Base-by-base conservation (phyloP, 106 monocot genomes). In the Apostasia ramifera region DNA sequence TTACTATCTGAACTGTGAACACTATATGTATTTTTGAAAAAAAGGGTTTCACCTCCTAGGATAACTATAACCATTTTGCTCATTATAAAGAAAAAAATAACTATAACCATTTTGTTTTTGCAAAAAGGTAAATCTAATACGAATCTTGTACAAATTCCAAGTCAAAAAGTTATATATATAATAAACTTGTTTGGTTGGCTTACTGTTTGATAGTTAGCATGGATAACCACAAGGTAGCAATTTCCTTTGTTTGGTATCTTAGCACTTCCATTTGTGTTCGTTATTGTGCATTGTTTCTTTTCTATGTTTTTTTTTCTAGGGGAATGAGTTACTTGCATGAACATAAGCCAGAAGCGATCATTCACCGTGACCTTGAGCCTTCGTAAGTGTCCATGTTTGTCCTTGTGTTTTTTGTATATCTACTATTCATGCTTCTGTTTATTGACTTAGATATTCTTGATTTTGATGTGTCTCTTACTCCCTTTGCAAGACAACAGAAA, bases 271-370 rank as follows among this genome's bases (percentile, higher is more conserved):
- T 43, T 56, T 55, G 42, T 67, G 40, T 38, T 49, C 40, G n/a
- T 39, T 66, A 13, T 54, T 8, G 8, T 45, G 44, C 43, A 14
- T 62, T 43, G 13, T 10, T 62, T 13, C 44, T 58, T n/a, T 47
- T 9, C 9, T 10, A 58, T 42, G 60, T 42, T 55, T 70, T 48
- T 26, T 26, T 26, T 79, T 8, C 12, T 76, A 95, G 97, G 75
- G 97, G 97, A 61, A 78, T 98, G 84, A 98, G 83, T 83, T 98
- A 92, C 68, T 85, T 98, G 74, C 97, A 98, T 72, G 92, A 92
- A 70, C 97, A 81, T 76, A 98, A 90, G 79, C 92, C 97, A 62
- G 86, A 91, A 74, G 87, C 92, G 60, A 92, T 98, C 55, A 98
- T 98, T 80, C 97, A 98, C 70, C 82, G 97, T 54, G 97, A 98